Evolutionary conservation across 2,329 filamentous ascomycete species (phyloP), one percentile per base, ranked within the genome.

Genomic region (Sphaerulina vaccinii): DNA sequence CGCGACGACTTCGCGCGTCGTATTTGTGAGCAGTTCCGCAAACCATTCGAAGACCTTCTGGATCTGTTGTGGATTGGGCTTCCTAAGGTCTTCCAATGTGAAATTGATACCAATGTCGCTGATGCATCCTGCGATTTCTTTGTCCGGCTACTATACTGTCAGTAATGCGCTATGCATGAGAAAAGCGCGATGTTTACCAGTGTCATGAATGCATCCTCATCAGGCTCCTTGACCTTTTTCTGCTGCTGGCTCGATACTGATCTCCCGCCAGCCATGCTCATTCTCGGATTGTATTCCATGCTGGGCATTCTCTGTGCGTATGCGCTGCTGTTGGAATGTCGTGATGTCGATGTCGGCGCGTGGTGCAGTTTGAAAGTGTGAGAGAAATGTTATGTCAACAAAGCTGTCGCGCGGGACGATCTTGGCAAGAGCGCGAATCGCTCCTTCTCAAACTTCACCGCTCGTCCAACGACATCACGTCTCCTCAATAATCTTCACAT

Each of bases 21-120:
- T 86, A 73, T 96, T 96, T 76, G 96, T 89, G 22, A 97, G 81
- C 15, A 96, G 79, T 68, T 96, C 91, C 53, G 90, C 91, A 63
- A 99, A 93, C 87, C 90, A 95, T 78, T 99, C 93, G 68, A 97
- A 95, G 46, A 99, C 90, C 77, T 93, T 90, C 72, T 99, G 93
- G 48, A 97, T 91, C 66, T 96, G 90, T 55, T 92, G 83, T 2
- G 93, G 87, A 64, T 96, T 96, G 4, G 93, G 93, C 68, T 96
- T 97, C 63, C 92, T 85, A 35, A 99, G 80, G 72, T 99, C 92
- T 55, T 87, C 82, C 15, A 91, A 78, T 29, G 83, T 87, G 71
- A 97, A 96, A 22, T 83, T 85, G 64, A 97, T 91, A 53, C 92
- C 92, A 65, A 97, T 96, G 70, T 97, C 93, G 65, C 87, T 93